These are phyloP conservation scores for Carpinus fangiana DNA, from an alignment of 306 rosid genomes.

Conservation along the genomic window DNA sequence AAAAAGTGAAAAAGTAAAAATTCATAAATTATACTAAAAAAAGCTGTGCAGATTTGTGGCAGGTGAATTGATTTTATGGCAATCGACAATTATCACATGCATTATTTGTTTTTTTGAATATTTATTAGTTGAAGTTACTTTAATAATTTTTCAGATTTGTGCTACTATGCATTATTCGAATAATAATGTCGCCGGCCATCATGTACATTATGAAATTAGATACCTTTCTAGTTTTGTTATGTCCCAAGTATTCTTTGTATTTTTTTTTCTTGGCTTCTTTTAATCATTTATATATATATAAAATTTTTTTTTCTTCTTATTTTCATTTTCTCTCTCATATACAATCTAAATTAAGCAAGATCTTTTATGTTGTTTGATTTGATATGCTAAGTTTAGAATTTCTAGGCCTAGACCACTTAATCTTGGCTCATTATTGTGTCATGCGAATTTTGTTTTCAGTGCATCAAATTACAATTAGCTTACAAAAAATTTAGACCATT, in stretches of 20 bases:
- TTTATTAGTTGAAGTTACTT: not conserved
- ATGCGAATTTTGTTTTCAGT: not conserved
- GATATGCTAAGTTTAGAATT: not conserved
- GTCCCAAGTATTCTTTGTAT: not conserved
- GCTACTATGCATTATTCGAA: too few relatives aligned
- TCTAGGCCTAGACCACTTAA: not conserved
- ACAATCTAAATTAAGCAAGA: not conserved
- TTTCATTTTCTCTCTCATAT: not conserved
- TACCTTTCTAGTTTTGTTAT: not conserved
- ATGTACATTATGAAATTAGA: not conserved
- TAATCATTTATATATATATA: not conserved
- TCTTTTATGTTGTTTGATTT: not conserved
- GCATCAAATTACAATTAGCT: not conserved
- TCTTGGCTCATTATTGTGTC: not conserved
- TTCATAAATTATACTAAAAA: not conserved
- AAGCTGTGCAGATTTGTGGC: constrained; percentile 4
- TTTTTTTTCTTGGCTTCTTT: not conserved
- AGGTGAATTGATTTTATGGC: constrained; percentile 15
- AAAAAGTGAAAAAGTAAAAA: not conserved
- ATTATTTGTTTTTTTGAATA: not conserved
- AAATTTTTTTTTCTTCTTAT: too few relatives aligned
- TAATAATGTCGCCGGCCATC: not conserved
- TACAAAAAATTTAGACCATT: not conserved
- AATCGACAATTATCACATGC: constrained; percentile 17
- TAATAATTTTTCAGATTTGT: not conserved